Evolutionary conservation across 345 rosid genomes (phyloP).

Genomic region (Eucalyptus marginata): DNA sequence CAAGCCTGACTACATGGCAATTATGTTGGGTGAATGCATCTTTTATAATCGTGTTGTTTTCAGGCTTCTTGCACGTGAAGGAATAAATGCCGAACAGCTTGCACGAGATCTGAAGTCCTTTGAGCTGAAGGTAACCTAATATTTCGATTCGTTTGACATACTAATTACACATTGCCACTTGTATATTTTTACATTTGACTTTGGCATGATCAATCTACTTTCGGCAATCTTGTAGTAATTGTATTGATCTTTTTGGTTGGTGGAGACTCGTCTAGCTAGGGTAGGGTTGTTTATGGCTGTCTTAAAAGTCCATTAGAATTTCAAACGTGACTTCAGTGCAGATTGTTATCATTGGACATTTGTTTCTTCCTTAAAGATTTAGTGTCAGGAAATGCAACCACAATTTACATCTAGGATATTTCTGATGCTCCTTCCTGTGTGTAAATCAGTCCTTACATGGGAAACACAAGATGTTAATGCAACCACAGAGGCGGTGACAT

Average conservation of each 20-base stretch:
- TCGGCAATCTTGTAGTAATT: not conserved
- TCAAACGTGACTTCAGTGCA: not conserved
- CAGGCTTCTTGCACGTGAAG: conserved; percentile 96
- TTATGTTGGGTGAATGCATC: not conserved
- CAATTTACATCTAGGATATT: not conserved
- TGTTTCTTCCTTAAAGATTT: not conserved
- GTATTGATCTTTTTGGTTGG: not conserved
- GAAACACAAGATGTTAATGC: not conserved
- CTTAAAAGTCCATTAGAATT: not conserved
- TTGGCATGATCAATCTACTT: not conserved
- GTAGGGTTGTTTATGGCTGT: not conserved
- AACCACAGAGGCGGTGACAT: not conserved
- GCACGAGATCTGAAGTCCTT: conserved; percentile 93
- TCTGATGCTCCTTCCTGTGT: not conserved
- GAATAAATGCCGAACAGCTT: conserved; percentile 95
- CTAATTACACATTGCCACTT: not conserved
- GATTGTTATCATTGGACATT: not conserved
- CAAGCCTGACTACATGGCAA: not conserved
- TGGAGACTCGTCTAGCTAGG: not conserved
- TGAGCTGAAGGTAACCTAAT: conserved; percentile 63
- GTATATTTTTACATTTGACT: not conserved
- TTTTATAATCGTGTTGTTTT: not conserved
- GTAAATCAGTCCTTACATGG: not conserved
- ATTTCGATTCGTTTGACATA: not conserved
- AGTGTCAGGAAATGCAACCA: not conserved